Percentiles rank a stretch among this genome's conserved stretches.
Evolutionary conservation across 1,284 basidiomycete species (phyloP).

Genomic region (Boletellus deceptivus): DNA sequence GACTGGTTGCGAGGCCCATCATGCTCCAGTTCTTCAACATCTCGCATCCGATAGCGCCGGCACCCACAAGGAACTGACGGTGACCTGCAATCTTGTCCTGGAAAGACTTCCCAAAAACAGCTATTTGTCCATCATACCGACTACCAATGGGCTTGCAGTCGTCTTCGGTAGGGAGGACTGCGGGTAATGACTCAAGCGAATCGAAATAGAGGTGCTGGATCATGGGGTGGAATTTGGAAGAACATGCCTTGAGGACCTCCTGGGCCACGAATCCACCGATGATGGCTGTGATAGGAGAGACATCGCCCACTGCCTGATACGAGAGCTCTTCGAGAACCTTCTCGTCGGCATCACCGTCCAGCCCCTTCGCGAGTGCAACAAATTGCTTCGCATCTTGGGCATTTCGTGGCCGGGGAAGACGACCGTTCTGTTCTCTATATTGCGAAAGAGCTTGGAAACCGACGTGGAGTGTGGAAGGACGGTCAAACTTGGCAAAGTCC

Average conservation of each 20-base stretch:
- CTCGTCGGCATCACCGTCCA: conserved; percentile 77
- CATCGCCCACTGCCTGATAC: conserved; percentile 91
- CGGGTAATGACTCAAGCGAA: conserved; percentile 91
- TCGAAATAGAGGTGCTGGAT: conserved; percentile 97
- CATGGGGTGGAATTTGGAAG: conserved; percentile 98
- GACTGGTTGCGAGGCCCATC: conserved; percentile 92
- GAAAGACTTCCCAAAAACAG: conserved; percentile 92
- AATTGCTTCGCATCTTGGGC: conserved; percentile 76
- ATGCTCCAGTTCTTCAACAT: conserved; percentile 99
- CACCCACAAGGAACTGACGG: conserved; percentile 95
- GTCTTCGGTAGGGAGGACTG: conserved; percentile 71
- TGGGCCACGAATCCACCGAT: conserved; percentile 98
- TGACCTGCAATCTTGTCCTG: conserved; percentile 91
- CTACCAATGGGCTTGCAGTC: conserved; percentile 84
- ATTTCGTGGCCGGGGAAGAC: conserved; percentile 84
- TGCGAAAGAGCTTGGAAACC: conserved; percentile 94
- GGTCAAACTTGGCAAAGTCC: conserved; percentile 98
- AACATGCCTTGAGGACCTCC: conserved; percentile 96
- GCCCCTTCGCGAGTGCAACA: conserved; percentile 74
- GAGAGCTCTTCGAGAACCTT: conserved; percentile 83
- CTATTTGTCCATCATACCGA: conserved; percentile 94
- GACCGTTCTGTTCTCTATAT: conserved; percentile 69
- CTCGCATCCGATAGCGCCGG: conserved; percentile 98
- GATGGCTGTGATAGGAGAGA: conserved; percentile 91
- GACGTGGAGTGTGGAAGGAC: conserved; percentile 86